Base-by-base conservation (phyloP, 345 rosid genomes). In the Gossypium turneri region DNA sequence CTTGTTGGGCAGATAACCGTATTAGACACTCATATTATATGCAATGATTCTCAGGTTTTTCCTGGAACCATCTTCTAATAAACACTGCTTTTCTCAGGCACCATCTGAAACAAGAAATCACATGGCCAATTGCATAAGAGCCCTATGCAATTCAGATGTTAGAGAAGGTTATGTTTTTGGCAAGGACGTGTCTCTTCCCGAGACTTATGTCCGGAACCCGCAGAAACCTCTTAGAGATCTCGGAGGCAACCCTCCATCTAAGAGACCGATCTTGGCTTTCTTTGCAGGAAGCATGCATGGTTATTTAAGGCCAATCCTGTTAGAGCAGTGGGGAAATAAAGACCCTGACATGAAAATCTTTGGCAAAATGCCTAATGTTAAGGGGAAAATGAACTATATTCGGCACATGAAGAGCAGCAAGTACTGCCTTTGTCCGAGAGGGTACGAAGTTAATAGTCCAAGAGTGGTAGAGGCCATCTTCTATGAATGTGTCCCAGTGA, bases 251-350 rank as follows among this genome's bases (percentile, higher is more conserved):
- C 90, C 86, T 64, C 53, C 87, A 56, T 90, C 97, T 20, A 69
- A 86, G 73, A 90, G 97, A 80, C 67, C 87, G 34, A 87, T 83
- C 73, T 85, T 92, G 20, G 97, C 97, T 51, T 94, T 94, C 89
- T 94, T 88, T 73, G 98, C 98, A 2, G 98, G 97, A 6, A 82
- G 77, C 53, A 87, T 94, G 98, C 98, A 94, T 16, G 98, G 98
- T 16, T 90, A 94, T 77, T 79, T 94, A 34, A 84, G 97, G 63
- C 94, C 97, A 59, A 82, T 86, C 59, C 87, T 94, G 34, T 57
- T 94, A 61, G 79, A 88, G 81, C 90, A 75, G 50, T 94, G 98
- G 98, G 94, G 81, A 77, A 70, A 81, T 71, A 88, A 83, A 83
- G 98, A 94, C 78, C 93, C 97, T 0, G 94, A 90, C 85, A 90